Percentiles rank a stretch among this genome's conserved stretches.
These are phyloP conservation scores for Stagonosporopsis vannaccii DNA, from an alignment of 2,329 filamentous ascomycete genomes.

Conservation along the genomic window DNA sequence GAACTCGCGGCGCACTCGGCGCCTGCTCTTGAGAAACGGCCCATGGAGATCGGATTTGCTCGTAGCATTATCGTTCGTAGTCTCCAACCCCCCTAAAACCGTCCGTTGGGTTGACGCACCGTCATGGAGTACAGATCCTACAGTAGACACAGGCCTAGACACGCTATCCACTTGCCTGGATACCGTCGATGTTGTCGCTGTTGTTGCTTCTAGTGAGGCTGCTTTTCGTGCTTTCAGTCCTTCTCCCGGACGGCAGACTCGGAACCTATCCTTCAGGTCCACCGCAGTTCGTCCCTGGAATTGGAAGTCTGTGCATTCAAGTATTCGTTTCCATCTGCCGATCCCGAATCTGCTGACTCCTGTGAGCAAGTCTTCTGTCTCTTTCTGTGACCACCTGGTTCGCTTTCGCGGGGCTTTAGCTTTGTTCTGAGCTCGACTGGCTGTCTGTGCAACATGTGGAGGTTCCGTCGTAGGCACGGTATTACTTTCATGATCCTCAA, in stretches of 20 bases:
- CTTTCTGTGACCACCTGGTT: conserved; percentile 68
- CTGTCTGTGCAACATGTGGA: background rate
- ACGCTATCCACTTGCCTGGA: background rate
- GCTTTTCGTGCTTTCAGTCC: conserved; percentile 31
- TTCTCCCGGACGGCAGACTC: conserved; percentile 60
- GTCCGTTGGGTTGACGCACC: background rate
- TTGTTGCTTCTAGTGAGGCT: conserved; percentile 50
- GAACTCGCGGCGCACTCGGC: conserved; percentile 64
- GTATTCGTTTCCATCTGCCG: conserved; percentile 70
- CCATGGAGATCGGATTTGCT: conserved; percentile 57
- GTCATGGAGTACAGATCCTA: background rate
- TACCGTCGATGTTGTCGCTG: background rate
- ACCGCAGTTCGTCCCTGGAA: conserved; percentile 67
- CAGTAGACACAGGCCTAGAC: too few relatives aligned
- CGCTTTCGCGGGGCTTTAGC: conserved; percentile 59
- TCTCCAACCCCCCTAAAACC: background rate
- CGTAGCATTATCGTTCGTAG: conserved; percentile 15
- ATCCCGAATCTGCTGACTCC: conserved; percentile 68
- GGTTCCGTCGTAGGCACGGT: background rate
- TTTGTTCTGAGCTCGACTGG: conserved; percentile 21
- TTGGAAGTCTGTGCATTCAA: conserved; percentile 62
- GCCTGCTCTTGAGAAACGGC: conserved; percentile 58
- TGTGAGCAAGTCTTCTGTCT: conserved; percentile 64
- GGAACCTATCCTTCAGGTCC: conserved; percentile 69
- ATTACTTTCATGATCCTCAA: background rate